Percentiles rank a stretch among this genome's conserved stretches.
These are phyloP conservation scores for Mytilinidion resinicola DNA, from an alignment of 495 filamentous ascomycete genomes.

Conservation along the genomic window DNA sequence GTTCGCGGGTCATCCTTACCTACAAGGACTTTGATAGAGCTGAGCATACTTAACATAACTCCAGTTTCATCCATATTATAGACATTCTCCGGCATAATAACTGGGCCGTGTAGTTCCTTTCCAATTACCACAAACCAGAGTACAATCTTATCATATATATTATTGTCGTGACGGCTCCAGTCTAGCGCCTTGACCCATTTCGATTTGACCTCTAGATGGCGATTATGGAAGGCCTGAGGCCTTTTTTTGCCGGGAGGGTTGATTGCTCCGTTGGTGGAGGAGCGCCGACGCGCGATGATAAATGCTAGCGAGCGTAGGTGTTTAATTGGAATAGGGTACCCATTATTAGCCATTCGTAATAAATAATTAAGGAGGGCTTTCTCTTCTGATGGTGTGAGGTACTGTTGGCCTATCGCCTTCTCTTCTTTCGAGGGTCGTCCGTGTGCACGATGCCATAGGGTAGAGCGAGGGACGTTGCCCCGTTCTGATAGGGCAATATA, in stretches of 20 bases:
- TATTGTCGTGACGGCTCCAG: constrained; percentile 25
- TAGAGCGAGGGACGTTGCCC: too few species aligned
- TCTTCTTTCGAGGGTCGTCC: constrained; percentile 14
- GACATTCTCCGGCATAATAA: too few species aligned
- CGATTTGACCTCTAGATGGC: constrained; percentile 27
- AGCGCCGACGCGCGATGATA: background rate
- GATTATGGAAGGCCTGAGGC: constrained; percentile 23
- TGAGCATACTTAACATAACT: too few species aligned
- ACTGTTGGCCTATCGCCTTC: constrained; percentile 15
- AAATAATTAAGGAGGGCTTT: constrained; percentile 10
- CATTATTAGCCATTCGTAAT: constrained; percentile 2
- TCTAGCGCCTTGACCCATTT: constrained; percentile 21
- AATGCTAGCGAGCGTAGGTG: constrained; percentile 5
- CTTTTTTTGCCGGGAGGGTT: constrained; percentile 16
- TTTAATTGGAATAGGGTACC: constrained; percentile 12
- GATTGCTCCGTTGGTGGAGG: constrained; percentile 1
- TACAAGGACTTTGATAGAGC: too few species aligned
- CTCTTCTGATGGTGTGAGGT: constrained; percentile 13
- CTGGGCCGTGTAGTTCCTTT: constrained; percentile 24
- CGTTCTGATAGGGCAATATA: background rate
- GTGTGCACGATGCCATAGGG: constrained; percentile 9
- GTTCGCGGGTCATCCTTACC: too few species aligned
- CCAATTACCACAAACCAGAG: constrained; percentile 37
- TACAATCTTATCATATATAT: constrained; percentile 37
- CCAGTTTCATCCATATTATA: too few species aligned